Evolutionary conservation across 176 grass and related monocot species (phyloP).

Genomic region (Alloteropsis semialata): DNA sequence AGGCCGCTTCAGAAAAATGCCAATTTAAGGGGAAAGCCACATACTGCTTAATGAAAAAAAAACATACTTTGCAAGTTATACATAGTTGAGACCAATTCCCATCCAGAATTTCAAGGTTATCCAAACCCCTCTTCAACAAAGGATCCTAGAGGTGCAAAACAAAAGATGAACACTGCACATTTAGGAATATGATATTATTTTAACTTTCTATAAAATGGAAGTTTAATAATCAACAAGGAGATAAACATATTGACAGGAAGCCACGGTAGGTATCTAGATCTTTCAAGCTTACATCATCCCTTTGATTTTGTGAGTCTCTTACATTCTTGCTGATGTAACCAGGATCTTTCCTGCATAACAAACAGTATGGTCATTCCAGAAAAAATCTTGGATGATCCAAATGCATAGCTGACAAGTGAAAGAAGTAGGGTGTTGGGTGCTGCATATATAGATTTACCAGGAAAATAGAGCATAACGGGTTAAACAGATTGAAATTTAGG

Average conservation of each 20-base stretch:
- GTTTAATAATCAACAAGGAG: slow-evolving; percentile 1
- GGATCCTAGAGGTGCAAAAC: slow-evolving; percentile 67
- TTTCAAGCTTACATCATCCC: slow-evolving; percentile 82
- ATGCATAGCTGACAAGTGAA: slow-evolving; percentile 3
- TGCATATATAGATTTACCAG: neutral
- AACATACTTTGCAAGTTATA: slow-evolving; percentile 89
- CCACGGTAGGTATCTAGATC: slow-evolving; percentile 14
- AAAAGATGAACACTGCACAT: slow-evolving; percentile 13
- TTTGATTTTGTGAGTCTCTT: slow-evolving; percentile 75
- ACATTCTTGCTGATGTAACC: slow-evolving; percentile 82
- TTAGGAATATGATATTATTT: slow-evolving; percentile 9
- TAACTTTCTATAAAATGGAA: neutral
- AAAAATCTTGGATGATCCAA: slow-evolving; percentile 8
- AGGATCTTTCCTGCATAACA: slow-evolving; percentile 86
- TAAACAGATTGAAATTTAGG: neutral
- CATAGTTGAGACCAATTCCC: slow-evolving; percentile 93
- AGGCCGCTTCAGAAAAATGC: slow-evolving; percentile 24
- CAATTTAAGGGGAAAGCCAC: neutral
- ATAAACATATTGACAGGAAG: slow-evolving; percentile 10
- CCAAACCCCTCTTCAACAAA: slow-evolving; percentile 77
- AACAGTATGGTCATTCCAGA: slow-evolving; percentile 27
- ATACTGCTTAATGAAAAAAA: slow-evolving; percentile 22
- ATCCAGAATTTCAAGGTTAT: slow-evolving; percentile 70
- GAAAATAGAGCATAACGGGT: neutral
- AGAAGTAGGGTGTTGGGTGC: neutral